These are phyloP conservation scores for Microsporum canis DNA, from an alignment of 2,329 filamentous ascomycete genomes.

Conservation along the genomic window DNA sequence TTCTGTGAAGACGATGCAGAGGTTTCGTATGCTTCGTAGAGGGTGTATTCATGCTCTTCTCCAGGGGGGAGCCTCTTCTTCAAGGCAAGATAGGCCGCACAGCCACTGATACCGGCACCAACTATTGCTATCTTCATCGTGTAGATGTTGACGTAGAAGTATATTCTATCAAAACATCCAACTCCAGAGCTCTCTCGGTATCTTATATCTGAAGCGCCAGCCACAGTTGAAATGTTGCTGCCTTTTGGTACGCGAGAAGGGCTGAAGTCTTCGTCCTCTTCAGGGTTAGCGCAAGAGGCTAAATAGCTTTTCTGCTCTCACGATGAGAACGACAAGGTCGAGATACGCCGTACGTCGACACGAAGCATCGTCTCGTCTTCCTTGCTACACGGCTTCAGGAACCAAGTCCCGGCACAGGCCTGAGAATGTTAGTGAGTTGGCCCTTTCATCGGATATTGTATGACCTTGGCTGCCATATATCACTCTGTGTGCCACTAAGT, in stretches of 20 bases:
- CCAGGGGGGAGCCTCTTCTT: constrained; percentile 27
- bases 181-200: background rate
- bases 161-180: background rate
- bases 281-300: too few species aligned
- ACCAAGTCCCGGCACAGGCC: too few species aligned
- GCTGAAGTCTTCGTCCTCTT: too few species aligned
- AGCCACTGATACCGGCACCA: constrained; percentile 35
- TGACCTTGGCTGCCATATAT: too few species aligned
- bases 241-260: background rate
- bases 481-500: too few species aligned
- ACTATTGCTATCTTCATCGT: constrained; percentile 35
- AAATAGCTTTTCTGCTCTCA: too few species aligned
- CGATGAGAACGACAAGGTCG: too few species aligned
- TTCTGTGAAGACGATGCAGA: constrained; percentile 7
- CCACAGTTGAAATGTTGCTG: background rate
- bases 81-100: constrained; percentile 30
- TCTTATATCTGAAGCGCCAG: background rate
- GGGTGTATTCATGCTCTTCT: constrained; percentile 23
- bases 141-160: background rate
- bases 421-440: too few species aligned
- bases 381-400: too few species aligned
- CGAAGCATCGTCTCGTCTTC: too few species aligned
- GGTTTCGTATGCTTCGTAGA: constrained; percentile 34
- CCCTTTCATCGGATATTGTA: too few species aligned
- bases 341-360: too few species aligned